phyloP scores from a whole-genome alignment of 306 rosid genomes.

The Prunus dulcis region DNA sequence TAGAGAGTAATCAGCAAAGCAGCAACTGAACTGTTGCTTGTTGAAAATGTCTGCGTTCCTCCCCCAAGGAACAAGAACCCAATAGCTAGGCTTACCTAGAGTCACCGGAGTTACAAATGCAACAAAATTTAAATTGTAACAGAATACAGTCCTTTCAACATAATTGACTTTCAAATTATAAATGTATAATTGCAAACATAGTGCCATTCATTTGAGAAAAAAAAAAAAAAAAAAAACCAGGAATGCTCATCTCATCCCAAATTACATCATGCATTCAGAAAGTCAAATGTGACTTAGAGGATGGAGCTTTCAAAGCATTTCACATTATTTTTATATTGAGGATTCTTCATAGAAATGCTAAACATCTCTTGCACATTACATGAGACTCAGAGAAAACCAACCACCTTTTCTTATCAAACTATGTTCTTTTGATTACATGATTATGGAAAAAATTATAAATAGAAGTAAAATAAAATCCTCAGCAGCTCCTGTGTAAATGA shows the following conservation, averaged over 20 bases:
- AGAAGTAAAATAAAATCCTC: background rate
- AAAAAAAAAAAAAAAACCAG: background rate
- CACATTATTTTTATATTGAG: constrained; percentile 1
- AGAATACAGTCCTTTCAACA: background rate
- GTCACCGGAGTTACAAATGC: constrained; percentile 18
- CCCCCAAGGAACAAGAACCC: constrained; percentile 99
- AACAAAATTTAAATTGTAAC: background rate
- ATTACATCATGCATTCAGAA: background rate
- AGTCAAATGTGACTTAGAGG: background rate
- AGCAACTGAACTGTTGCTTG: constrained; percentile 79
- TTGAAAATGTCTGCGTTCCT: constrained; percentile 92
- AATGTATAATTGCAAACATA: background rate
- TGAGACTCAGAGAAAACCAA: background rate
- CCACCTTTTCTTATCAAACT: background rate
- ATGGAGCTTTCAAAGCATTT: background rate
- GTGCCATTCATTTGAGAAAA: background rate
- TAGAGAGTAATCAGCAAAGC: constrained; percentile 90
- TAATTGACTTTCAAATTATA: background rate
- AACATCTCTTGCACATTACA: background rate
- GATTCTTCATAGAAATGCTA: background rate
- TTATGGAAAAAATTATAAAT: background rate
- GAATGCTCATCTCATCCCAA: background rate
- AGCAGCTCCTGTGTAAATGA: background rate
- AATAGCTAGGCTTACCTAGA: constrained; percentile 85
- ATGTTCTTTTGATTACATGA: background rate